These are phyloP conservation scores for Boletus huronensis DNA, from an alignment of 768 basidiomycete species.

Conservation along the genomic window DNA sequence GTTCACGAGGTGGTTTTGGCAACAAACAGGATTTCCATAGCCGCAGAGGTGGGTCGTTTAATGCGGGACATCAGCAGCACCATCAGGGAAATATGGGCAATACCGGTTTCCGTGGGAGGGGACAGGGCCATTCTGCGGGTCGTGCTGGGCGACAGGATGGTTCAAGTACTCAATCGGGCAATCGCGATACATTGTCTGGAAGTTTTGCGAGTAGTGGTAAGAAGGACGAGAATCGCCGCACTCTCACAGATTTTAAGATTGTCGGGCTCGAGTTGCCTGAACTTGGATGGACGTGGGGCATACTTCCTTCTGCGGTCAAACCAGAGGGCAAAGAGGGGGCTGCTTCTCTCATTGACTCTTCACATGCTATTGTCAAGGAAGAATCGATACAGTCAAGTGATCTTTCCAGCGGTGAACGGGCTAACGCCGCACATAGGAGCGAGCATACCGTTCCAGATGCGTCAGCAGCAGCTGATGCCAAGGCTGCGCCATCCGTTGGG, in stretches of 20 bases:
- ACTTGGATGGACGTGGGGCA: slow-evolving; percentile 86
- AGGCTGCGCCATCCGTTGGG: slow-evolving; percentile 25
- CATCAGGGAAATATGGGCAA: slow-evolving; percentile 36
- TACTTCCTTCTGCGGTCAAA: slow-evolving; percentile 40
- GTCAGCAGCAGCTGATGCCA: slow-evolving; percentile 32
- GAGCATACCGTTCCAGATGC: slow-evolving; percentile 26
- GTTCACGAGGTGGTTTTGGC: slow-evolving; percentile 63
- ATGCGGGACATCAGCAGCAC: slow-evolving; percentile 39
- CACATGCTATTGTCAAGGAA: slow-evolving; percentile 31
- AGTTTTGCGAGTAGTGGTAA: slow-evolving; percentile 56
- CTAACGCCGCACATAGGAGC: slow-evolving; percentile 17
- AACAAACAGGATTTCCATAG: slow-evolving; percentile 60
- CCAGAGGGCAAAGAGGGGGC: slow-evolving; percentile 37
- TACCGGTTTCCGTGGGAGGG: slow-evolving; percentile 56
- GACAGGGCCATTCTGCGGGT: slow-evolving; percentile 47
- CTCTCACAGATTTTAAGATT: slow-evolving; percentile 98
- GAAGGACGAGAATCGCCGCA: slow-evolving; percentile 85
- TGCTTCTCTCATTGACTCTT: slow-evolving; percentile 30
- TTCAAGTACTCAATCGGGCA: slow-evolving; percentile 33
- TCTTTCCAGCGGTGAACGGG: slow-evolving; percentile 19
- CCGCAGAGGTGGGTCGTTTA: slow-evolving; percentile 65
- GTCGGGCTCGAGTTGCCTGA: slow-evolving; percentile 82
- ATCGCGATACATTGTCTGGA: slow-evolving; percentile 48
- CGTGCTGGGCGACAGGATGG: slow-evolving; percentile 41
- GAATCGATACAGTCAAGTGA: slow-evolving; percentile 25